Percentiles rank a stretch among this genome's conserved stretches.
Evolutionary conservation across 2,329 filamentous ascomycete genomes (phyloP).

Genomic region (Fusarium sp.): DNA sequence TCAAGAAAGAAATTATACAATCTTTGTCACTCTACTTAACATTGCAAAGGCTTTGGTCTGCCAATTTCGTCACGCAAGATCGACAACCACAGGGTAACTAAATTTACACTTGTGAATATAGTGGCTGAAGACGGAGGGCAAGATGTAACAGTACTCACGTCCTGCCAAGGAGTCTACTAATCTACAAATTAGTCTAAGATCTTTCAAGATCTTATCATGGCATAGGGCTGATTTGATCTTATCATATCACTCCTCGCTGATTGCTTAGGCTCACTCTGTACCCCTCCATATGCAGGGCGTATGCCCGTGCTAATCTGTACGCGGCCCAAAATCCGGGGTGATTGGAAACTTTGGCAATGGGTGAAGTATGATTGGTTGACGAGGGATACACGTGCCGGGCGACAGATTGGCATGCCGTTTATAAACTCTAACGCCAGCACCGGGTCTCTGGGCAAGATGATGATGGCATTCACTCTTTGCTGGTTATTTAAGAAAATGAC

Average conservation of each 20-base stretch:
- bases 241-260: not conserved
- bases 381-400: constrained; percentile 8
- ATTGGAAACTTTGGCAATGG: constrained; percentile 10
- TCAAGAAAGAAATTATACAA: no score
- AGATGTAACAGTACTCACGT: no score
- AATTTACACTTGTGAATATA: no score
- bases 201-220: not conserved
- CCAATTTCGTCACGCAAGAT: no score
- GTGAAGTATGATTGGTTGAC: constrained; percentile 18
- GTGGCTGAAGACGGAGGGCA: no score
- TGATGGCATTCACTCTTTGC: not conserved
- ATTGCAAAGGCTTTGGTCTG: no score
- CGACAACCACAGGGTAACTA: no score
- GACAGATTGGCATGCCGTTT: constrained; percentile 29
- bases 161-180: not conserved
- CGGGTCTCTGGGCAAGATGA: not conserved
- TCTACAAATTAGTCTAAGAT: not conserved
- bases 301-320: constrained; percentile 5
- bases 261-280: not conserved
- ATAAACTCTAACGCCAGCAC: constrained; percentile 2
- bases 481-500: not conserved
- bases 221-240: not conserved
- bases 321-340: constrained; percentile 30
- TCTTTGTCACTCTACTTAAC: no score
- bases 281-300: not conserved